These are phyloP conservation scores for Alternaria longipes DNA, from an alignment of 2,329 filamentous ascomycete genomes.

Conservation along the genomic window DNA sequence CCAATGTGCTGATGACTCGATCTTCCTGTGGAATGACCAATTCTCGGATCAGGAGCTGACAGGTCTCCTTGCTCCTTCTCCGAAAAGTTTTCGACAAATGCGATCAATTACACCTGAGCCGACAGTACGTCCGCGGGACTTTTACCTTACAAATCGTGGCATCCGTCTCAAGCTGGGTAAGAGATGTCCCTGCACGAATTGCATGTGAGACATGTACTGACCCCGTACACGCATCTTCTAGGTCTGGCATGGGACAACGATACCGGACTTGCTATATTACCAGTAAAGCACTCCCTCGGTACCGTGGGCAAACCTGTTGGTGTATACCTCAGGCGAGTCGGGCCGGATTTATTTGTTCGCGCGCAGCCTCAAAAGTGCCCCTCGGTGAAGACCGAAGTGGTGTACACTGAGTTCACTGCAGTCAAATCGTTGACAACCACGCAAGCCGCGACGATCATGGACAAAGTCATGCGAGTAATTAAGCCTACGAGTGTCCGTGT, in stretches of 20 bases:
- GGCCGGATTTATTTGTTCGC: conserved; percentile 10
- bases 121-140: conserved; percentile 9
- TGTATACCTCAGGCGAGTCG: conserved; percentile 11
- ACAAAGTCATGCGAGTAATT: conserved; percentile 3
- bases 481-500: neutral
- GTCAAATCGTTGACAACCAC: neutral
- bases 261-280: conserved; percentile 14
- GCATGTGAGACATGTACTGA: too few species aligned
- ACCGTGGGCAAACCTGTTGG: conserved; percentile 2
- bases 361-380: conserved; percentile 7
- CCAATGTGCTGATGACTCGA: conserved; percentile 11
- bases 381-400: conserved; percentile 1
- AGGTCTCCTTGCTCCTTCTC: conserved; percentile 9
- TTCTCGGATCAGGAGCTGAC: conserved; percentile 10
- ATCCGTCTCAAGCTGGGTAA: conserved; percentile 7
- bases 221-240: too few species aligned
- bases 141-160: conserved; percentile 14
- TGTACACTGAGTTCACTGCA: conserved; percentile 10
- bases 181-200: too few species aligned
- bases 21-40: conserved; percentile 16
- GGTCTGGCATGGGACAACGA: conserved; percentile 12
- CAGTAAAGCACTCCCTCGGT: conserved; percentile 14
- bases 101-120: conserved; percentile 4
- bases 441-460: conserved; percentile 2
- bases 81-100: conserved; percentile 13